Evolutionary conservation across 169 alveolate species (phyloP), one percentile per base, ranked within the genome.

Genomic region (Sarcocystis neurona): DNA sequence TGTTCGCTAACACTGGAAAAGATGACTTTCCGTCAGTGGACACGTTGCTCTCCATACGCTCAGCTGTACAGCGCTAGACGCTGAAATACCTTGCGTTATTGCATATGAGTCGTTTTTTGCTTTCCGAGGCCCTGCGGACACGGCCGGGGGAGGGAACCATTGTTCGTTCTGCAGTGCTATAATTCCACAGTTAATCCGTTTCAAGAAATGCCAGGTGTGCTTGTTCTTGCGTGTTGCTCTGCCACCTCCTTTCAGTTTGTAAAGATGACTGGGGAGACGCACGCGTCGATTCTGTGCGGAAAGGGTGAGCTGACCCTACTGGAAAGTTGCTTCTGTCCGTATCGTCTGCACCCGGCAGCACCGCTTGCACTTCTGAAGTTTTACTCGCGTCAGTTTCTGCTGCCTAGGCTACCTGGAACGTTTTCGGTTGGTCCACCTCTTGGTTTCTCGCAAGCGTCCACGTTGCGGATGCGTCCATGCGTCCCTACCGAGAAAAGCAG

Each of bases 311-410:
- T 41, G 39, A 23, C 56, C 44, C 37, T 87, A 30, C 66, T 87
- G 27, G 91, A 87, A 41, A 77, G 66, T 30, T 87, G 91, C 79
- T 87, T 87, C 56, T 12, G 48, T 8, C 91, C 91, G 32, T 87
- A 87, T 48, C 85, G 91, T 44, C 56, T 87, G 66, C 91, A 87
- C 27, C 91, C 91, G 4, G 80, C 79, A 32, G 78, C 85, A 46
- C 91, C 91, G 18, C 78, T 87, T 5, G 91, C 91, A 8, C 79
- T 72, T 6, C 37, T 66, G 56, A 87, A 87, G 48, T 87, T 75
- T 43, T 87, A 87, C 37, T 63, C 88, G 34, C 56, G 60, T 1
- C 41, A 68, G 27, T 34, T 50, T 10, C 79, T 43, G 50, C 75
- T 87, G n/a, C 87, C 87, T 15, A n/a, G n/a, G 46, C 4, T n/a